These are phyloP conservation scores for Tillandsia fasciculata DNA, from an alignment of 176 grass and related monocot genomes.

Conservation along the genomic window DNA sequence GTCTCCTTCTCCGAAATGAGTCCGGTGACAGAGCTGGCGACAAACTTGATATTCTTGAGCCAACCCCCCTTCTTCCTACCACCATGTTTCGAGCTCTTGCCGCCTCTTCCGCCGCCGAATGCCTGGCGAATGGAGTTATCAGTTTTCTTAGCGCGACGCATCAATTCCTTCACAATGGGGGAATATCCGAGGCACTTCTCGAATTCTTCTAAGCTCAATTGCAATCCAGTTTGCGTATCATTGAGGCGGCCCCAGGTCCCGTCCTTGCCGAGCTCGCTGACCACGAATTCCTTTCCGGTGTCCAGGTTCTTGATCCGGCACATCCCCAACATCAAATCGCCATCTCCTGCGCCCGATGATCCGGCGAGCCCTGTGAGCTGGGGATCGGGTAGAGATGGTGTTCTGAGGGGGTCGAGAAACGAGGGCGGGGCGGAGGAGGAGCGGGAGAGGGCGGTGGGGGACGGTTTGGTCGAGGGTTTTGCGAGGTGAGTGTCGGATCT, in stretches of 20 bases:
- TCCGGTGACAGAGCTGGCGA: slow-evolving; percentile 37
- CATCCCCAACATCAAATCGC: background rate
- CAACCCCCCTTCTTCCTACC: slow-evolving; percentile 44
- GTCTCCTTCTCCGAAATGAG: slow-evolving; percentile 51
- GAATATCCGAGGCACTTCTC: slow-evolving; percentile 40
- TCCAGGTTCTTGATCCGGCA: slow-evolving; percentile 33
- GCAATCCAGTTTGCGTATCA: slow-evolving; percentile 14
- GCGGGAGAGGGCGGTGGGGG: background rate
- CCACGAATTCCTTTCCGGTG: slow-evolving; percentile 34
- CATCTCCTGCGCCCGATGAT: background rate
- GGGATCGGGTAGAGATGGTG: background rate
- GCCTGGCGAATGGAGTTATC: slow-evolving; percentile 1
- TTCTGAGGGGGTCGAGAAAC: slow-evolving; percentile 7
- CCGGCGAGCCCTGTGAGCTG: background rate
- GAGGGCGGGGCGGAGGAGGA: slow-evolving; percentile 26
- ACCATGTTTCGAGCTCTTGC: slow-evolving; percentile 27
- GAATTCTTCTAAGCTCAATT: slow-evolving; percentile 36
- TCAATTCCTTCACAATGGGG: slow-evolving; percentile 48
- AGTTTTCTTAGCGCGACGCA: slow-evolving; percentile 31
- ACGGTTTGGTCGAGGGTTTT: too few relatives aligned
- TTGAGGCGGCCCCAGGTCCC: slow-evolving; percentile 23
- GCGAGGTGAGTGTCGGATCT: background rate
- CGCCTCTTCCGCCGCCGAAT: background rate
- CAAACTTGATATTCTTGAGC: slow-evolving; percentile 80
- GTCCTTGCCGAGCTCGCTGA: slow-evolving; percentile 38